Evolutionary conservation across 2,329 filamentous ascomycete species (phyloP), one percentile per base, ranked within the genome.

Genomic region (Neonectria sp.): DNA sequence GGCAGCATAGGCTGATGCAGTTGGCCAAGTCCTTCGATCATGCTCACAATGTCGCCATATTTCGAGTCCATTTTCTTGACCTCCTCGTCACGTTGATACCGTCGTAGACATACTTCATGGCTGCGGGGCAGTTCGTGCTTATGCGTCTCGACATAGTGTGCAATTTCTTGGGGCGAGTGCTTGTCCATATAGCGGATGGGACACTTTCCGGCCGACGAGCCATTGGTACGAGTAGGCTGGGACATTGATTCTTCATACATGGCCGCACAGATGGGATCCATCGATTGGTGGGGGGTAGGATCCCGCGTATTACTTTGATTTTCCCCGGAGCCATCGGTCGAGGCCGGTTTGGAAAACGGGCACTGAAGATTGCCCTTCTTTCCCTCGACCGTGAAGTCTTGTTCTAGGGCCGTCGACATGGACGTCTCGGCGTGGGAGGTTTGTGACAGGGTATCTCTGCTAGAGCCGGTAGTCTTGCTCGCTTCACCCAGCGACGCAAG

Each of bases 101-200:
- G 90, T 76, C 93, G 91, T 68, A 98, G 91, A 80, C 95, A 98
- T 51, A 98, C 89, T 78, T 97, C 94, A 81, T 98, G 95, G 79
- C 95, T 98, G 74, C 95, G 90, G 11, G 95, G 95, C 60, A 98
- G 89, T 80, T 97, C 93, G 81, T 98, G 95, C 80, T 98, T 98
- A 83, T 98, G 95, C 59, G 91, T 95, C 79, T 98, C 94, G 76
- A 98, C 94, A 79, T 97, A 98, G 76, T 93, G 90, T 15, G 95
- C 95, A 68, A 98, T 92, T 78, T 98, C 95, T 82, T 97, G 94
- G 2, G 95, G 94, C 2, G 94, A 95, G 78, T 97, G 95, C 79
- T 97, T 92, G 80, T 98, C 92, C 77, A 98, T 86, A 82, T 93
- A 98, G 55, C 95, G 93, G 67, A 98, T 98, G 3, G 95, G 95